Evolutionary conservation across 345 rosid genomes (phyloP).

Genomic region (Eucalyptus marginata): DNA sequence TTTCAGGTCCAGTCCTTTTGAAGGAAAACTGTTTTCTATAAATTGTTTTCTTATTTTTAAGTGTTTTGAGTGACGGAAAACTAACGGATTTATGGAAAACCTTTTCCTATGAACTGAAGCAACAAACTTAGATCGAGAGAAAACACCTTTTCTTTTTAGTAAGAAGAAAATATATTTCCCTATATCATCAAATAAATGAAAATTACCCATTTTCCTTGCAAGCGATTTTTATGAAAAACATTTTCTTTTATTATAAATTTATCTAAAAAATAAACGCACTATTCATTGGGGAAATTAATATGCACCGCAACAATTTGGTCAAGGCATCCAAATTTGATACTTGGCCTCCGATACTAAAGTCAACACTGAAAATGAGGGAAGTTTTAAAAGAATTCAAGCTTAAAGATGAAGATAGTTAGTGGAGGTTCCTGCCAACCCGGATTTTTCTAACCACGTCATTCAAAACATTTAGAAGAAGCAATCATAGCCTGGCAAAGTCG

Average conservation of each 20-base stretch:
- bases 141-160: too few relatives aligned
- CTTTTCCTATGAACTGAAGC: background rate
- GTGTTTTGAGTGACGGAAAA: background rate
- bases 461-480: background rate
- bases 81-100: background rate
- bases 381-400: background rate
- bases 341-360: background rate
- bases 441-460: background rate
- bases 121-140: background rate
- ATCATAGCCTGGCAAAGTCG: background rate
- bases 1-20: background rate
- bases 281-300: background rate
- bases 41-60: background rate
- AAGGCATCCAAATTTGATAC: background rate
- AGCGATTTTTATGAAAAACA: too few relatives aligned
- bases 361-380: background rate
- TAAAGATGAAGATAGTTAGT: background rate
- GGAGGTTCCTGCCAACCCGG: background rate
- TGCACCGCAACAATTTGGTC: background rate
- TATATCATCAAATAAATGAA: too few relatives aligned
- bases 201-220: background rate
- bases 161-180: background rate
- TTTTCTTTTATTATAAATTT: rapidly evolving
- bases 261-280: background rate
- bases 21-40: background rate